Conservation (phyloP, 2,329 filamentous ascomycete genomes). For the Simplicillium aogashimaense region DNA sequence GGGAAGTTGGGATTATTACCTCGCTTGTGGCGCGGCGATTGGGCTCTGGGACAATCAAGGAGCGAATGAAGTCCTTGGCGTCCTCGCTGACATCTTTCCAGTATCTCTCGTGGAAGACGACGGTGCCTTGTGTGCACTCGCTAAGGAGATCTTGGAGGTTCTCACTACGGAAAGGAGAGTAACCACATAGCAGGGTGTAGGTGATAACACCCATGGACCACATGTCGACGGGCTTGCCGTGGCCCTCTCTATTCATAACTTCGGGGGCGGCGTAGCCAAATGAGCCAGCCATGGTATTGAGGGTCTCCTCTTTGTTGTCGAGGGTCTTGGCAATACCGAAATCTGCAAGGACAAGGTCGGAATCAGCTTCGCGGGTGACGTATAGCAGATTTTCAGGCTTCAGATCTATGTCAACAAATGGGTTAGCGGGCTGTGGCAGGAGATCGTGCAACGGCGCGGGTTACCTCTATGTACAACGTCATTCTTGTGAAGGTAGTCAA, state of each 20-base stretch:
- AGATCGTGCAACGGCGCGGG: conserved; percentile 6
- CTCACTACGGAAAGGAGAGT: conserved; percentile 95
- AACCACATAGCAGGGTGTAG: conserved; percentile 94
- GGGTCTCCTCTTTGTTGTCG: conserved; percentile 77
- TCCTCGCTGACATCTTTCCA: conserved; percentile 97
- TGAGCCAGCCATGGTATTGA: conserved; percentile 97
- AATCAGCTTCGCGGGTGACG: conserved; percentile 65
- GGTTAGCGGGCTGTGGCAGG: neutral
- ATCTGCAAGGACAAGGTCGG: conserved; percentile 85
- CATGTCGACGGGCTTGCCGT: conserved; percentile 98
- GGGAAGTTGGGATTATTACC: conserved; percentile 33
- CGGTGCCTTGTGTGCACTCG: conserved; percentile 73
- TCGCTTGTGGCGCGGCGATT: conserved; percentile 68
- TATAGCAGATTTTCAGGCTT: conserved; percentile 98
- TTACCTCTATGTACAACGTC: conserved; percentile 92
- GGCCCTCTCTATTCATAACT: conserved; percentile 95
- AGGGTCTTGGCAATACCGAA: conserved; percentile 99
- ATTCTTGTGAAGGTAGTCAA: conserved; percentile 87
- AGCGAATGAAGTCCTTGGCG: conserved; percentile 87
- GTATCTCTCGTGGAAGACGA: conserved; percentile 95
- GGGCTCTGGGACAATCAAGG: conserved; percentile 69
- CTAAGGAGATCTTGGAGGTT: conserved; percentile 88
- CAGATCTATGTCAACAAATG: conserved; percentile 53
- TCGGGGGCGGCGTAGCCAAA: conserved; percentile 97
- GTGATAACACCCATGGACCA: conserved; percentile 99